Evolutionary conservation across 208 protist genomes (phyloP).

Genomic region (Trypanosoma platydactyli): DNA sequence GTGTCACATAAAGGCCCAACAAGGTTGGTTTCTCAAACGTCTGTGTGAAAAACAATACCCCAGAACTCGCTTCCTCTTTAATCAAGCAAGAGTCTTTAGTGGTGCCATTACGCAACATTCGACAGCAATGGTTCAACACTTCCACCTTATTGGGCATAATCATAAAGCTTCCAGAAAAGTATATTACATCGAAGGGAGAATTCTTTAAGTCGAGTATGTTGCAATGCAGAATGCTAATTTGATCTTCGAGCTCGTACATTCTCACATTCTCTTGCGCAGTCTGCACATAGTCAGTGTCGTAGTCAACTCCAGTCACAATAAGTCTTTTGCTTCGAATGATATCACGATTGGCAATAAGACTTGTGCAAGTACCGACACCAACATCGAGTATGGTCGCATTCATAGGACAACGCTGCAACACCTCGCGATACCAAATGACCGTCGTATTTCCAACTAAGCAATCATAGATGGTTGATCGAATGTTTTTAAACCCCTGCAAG

Average conservation of each 20-base stretch:
- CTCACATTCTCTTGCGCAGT: conserved; percentile 50
- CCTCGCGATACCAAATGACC: conserved; percentile 77
- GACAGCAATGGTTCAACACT: conserved; percentile 57
- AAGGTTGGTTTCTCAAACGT: conserved; percentile 71
- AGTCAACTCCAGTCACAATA: conserved; percentile 68
- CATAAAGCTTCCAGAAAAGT: conserved; percentile 87
- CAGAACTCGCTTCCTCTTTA: conserved; percentile 22
- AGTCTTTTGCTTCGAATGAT: conserved; percentile 74
- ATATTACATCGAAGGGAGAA: conserved; percentile 61
- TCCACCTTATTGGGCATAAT: conserved; percentile 56
- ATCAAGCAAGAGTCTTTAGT: conserved; percentile 30
- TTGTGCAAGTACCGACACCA: conserved; percentile 74
- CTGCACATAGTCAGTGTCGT: conserved; percentile 62
- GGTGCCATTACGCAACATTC: conserved; percentile 59
- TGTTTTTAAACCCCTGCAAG: not conserved
- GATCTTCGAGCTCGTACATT: conserved; percentile 38
- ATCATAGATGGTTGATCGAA: conserved; percentile 64
- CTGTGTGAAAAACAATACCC: conserved; percentile 79
- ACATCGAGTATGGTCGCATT: conserved; percentile 65
- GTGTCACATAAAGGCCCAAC: conserved; percentile 54
- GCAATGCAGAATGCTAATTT: conserved; percentile 48
- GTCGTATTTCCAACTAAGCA: conserved; percentile 53
- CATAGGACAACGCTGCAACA: conserved; percentile 65
- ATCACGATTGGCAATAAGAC: conserved; percentile 76
- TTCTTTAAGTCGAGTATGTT: conserved; percentile 73